Percentiles rank a stretch among this genome's conserved stretches.
These are phyloP conservation scores for Cucurbita ficifolia DNA, from an alignment of 306 rosid species.

Conservation along the genomic window DNA sequence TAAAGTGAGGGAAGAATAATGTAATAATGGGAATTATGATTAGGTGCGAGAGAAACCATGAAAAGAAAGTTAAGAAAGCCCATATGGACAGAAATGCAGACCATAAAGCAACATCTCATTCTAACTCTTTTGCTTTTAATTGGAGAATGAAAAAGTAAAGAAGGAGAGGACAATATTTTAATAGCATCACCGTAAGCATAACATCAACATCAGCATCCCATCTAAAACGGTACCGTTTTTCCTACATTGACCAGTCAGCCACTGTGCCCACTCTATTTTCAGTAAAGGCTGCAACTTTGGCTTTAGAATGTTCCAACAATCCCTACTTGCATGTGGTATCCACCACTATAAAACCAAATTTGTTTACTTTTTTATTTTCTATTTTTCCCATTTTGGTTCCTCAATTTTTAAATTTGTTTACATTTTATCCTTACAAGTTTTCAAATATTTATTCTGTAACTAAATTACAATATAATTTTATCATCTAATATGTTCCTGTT, in stretches of 20 bases:
- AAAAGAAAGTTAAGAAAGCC: slow-evolving; percentile 37
- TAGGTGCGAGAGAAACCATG: neutral
- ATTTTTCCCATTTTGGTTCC: no score
- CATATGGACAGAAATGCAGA: slow-evolving; percentile 18
- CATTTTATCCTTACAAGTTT: no score
- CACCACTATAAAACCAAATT: neutral
- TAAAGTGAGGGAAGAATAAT: neutral
- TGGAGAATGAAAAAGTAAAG: slow-evolving; percentile 33
- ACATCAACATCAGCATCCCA: neutral
- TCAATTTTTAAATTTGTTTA: no score
- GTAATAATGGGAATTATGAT: neutral
- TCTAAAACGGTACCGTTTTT: neutral
- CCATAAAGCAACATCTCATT: slow-evolving; percentile 55
- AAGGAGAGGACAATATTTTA: slow-evolving; percentile 20
- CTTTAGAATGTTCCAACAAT: slow-evolving; percentile 47
- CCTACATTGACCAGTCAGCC: neutral
- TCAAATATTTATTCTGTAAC: no score
- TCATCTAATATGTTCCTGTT: no score
- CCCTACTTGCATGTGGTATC: slow-evolving; percentile 20
- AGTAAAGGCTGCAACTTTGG: slow-evolving; percentile 45
- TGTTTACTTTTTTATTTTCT: no score
- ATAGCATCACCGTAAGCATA: slow-evolving; percentile 21
- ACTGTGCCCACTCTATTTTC: slow-evolving; percentile 9
- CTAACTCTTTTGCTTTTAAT: slow-evolving; percentile 40
- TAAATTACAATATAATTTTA: no score